These are phyloP conservation scores for Cryomyces minteri DNA, from an alignment of 495 filamentous ascomycete species.

Conservation along the genomic window DNA sequence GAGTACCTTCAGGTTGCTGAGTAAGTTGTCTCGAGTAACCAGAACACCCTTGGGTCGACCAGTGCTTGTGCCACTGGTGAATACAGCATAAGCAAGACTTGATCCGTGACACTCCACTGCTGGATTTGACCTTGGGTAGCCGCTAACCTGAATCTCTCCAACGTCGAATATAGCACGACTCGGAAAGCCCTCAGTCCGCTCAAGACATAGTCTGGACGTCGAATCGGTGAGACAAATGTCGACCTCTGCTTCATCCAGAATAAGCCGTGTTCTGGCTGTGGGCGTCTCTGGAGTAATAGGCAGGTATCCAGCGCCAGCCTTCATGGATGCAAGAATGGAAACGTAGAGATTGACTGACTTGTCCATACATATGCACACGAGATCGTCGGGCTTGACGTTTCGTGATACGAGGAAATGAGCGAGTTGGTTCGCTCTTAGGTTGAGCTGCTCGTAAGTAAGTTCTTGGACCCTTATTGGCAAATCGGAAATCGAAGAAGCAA, in stretches of 20 bases:
- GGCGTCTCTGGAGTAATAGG: slow-evolving; percentile 48
- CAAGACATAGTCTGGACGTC: neutral
- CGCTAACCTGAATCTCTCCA: too few relatives aligned
- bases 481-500: slow-evolving; percentile 28
- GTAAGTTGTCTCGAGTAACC: slow-evolving; percentile 46
- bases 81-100: slow-evolving; percentile 32
- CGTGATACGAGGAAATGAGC: slow-evolving; percentile 33
- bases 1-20: slow-evolving; percentile 46
- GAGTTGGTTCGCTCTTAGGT: slow-evolving; percentile 41
- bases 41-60: slow-evolving; percentile 52
- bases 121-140: too few relatives aligned
- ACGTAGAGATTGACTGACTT: slow-evolving; percentile 50
- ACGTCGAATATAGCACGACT: slow-evolving; percentile 7
- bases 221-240: slow-evolving; percentile 24
- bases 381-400: slow-evolving; percentile 27
- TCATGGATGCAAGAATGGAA: slow-evolving; percentile 50
- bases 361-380: slow-evolving; percentile 51
- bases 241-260: slow-evolving; percentile 34
- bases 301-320: slow-evolving; percentile 56
- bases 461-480: slow-evolving; percentile 13
- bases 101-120: neutral
- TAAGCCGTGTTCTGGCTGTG: slow-evolving; percentile 27
- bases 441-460: slow-evolving; percentile 44
- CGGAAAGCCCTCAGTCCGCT: neutral
- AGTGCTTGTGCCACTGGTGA: slow-evolving; percentile 41